Percentiles rank a stretch among this genome's conserved stretches.
phyloP scores from a whole-genome alignment of 2,329 filamentous ascomycete genomes.

The Tolypocladium ovalisporum region DNA sequence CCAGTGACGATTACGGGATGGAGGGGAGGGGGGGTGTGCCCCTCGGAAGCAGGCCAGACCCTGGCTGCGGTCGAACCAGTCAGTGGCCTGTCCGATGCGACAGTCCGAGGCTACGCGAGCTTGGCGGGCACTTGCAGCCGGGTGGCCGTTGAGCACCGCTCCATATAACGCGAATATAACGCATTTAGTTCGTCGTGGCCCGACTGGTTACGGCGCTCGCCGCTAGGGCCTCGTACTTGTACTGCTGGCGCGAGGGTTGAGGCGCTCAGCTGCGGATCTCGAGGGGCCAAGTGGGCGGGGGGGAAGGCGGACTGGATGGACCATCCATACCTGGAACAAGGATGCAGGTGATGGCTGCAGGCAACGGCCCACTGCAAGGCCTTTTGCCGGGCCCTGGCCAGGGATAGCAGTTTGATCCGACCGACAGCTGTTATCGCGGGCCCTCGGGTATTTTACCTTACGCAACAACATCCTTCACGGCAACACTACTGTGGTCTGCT shows the following conservation, averaged over 20 bases:
- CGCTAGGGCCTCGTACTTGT: neutral
- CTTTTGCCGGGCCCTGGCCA: neutral
- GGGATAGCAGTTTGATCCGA: neutral
- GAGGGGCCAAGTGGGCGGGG: neutral
- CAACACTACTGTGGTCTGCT: neutral
- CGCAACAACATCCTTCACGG: neutral
- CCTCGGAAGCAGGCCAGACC: neutral
- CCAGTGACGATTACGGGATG: neutral
- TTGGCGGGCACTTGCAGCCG: neutral
- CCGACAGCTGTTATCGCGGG: neutral
- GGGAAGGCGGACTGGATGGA: neutral
- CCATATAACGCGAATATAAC: neutral
- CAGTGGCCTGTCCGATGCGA: neutral
- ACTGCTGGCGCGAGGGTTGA: neutral
- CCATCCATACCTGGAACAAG: neutral
- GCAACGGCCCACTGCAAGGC: too few species aligned
- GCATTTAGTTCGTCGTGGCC: neutral
- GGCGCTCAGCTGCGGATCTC: neutral
- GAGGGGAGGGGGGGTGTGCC: neutral
- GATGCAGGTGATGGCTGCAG: neutral
- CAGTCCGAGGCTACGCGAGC: neutral
- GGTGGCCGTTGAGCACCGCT: neutral
- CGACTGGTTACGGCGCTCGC: neutral
- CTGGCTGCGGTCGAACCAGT: neutral
- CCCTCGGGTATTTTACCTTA: too few species aligned